Base-by-base conservation (phyloP, 164 flowering plant species). In the Nymphaea thermarum region DNA sequence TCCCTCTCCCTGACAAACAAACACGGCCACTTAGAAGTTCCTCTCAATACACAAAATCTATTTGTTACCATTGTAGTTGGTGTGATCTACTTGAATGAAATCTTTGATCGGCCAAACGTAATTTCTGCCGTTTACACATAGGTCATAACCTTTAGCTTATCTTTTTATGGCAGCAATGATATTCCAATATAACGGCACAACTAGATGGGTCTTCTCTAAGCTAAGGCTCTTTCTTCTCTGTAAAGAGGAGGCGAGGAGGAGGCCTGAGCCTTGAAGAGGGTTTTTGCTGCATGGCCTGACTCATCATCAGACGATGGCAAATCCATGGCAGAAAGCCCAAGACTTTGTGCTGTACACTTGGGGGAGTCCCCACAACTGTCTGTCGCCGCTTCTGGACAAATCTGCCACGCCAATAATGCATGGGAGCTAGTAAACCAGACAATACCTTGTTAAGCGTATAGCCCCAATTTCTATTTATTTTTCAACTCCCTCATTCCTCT, bases 371-470 rank as follows among this genome's bases (percentile, higher is more conserved):
- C 84, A 85, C 87, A 76, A 72, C 78, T 80, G 77, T 62, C 80
- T 75, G 83, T 78, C 82, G 73, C 74, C 85, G 77, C 80, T 78
- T 81, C 76, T 63, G 74, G 84, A 83, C 84, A 83, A 82, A 78
- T 72, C 81, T 83, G 80, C 77, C 76, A 76, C 77, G 68, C 82
- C 87, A 81, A 81, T 83, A 82, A 81, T 82, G 78, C 81, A 71
- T 63, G 76, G 74, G 76, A 68, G 80, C 76, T 81, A 78, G 74
- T 66, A 69, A 79, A 71, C 74, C 76, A 79, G 75, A 70, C 73
- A 72, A 65, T 60, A 44, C 60, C 64, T 62, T n/a, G 7, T 11
- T 17, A 4, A 4, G 11, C 7, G 64, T 55, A 16, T 62, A 62
- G 64, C 64, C 36, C 36, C 64, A 17, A 17, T 62, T 41, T 41